Conservation (phyloP, 2,329 filamentous ascomycete genomes). For the Aspergillus intermedius region DNA sequence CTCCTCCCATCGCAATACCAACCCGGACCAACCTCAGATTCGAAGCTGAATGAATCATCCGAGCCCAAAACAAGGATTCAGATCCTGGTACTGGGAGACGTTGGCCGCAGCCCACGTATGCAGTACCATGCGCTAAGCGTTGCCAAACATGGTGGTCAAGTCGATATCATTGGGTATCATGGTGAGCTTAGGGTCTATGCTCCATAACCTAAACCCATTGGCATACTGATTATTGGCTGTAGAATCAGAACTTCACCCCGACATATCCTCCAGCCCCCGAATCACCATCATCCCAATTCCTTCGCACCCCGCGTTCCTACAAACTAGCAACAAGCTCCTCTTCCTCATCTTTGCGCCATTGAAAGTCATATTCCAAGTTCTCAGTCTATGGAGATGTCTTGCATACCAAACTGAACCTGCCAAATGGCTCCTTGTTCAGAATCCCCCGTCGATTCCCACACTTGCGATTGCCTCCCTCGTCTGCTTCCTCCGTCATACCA, state of each 20-base stretch:
- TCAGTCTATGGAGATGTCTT: conserved; percentile 63
- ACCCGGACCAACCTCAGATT: conserved; percentile 23
- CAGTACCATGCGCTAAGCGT: conserved; percentile 96
- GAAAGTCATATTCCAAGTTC: conserved; percentile 80
- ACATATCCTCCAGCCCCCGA: conserved; percentile 60
- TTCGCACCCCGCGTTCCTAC: conserved; percentile 60
- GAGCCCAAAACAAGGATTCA: conserved; percentile 54
- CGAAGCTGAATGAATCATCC: conserved; percentile 16
- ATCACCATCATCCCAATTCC: conserved; percentile 67
- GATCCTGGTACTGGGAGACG: conserved; percentile 87
- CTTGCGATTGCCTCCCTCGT: conserved; percentile 67
- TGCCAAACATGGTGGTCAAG: conserved; percentile 69
- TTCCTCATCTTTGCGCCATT: conserved; percentile 74
- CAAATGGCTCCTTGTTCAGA: conserved; percentile 84
- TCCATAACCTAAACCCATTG: too few species aligned
- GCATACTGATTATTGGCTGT: conserved; percentile 5
- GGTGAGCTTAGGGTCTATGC: conserved; percentile 44
- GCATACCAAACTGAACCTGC: conserved; percentile 67
- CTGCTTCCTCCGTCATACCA: conserved; percentile 70
- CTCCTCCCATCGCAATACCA: conserved; percentile 49
- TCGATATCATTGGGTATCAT: conserved; percentile 82
- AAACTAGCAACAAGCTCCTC: conserved; percentile 61
- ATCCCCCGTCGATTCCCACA: conserved; percentile 90
- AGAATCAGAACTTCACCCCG: conserved; percentile 78
- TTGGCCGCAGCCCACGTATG: conserved; percentile 94